phyloP scores from a whole-genome alignment of 2,329 filamentous ascomycete genomes.

The Corniculantispora saksenae region DNA sequence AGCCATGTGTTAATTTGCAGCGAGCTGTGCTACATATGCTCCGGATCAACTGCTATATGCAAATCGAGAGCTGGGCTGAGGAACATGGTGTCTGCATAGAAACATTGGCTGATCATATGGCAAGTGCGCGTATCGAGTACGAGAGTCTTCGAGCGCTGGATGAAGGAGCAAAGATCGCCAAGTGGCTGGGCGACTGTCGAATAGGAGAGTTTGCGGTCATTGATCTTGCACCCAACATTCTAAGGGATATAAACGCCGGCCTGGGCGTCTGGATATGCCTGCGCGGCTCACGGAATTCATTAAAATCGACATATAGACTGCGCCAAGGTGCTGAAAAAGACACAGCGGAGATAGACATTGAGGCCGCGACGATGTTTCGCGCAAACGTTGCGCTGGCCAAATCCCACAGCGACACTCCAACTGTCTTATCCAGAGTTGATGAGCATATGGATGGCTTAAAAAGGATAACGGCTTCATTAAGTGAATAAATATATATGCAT shows the following conservation, averaged over 20 bases:
- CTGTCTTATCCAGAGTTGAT: background rate
- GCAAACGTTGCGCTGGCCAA: background rate
- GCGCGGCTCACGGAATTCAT: background rate
- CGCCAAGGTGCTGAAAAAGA: background rate
- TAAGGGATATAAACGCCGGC: constrained; percentile 21
- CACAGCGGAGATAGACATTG: background rate
- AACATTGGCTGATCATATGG: constrained; percentile 16
- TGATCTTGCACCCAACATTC: constrained; percentile 23
- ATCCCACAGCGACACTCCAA: background rate
- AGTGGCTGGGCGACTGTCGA: background rate
- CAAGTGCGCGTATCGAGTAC: constrained; percentile 17
- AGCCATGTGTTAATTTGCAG: constrained; percentile 20
- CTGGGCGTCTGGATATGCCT: constrained; percentile 15
- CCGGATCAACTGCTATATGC: constrained; percentile 26
- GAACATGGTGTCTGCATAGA: constrained; percentile 21
- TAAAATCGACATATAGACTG: background rate
- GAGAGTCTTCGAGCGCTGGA: constrained; percentile 22
- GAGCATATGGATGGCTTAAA: background rate
- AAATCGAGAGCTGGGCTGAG: constrained; percentile 22
- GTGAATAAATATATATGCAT: no score
- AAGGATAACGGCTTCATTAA: no score
- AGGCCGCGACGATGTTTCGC: background rate
- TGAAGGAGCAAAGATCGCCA: constrained; percentile 20
- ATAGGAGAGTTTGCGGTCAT: constrained; percentile 13
- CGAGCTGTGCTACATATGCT: constrained; percentile 23